Conservation (phyloP, 1,284 basidiomycete species). For the Pyrrhoderma lamaoense region DNA sequence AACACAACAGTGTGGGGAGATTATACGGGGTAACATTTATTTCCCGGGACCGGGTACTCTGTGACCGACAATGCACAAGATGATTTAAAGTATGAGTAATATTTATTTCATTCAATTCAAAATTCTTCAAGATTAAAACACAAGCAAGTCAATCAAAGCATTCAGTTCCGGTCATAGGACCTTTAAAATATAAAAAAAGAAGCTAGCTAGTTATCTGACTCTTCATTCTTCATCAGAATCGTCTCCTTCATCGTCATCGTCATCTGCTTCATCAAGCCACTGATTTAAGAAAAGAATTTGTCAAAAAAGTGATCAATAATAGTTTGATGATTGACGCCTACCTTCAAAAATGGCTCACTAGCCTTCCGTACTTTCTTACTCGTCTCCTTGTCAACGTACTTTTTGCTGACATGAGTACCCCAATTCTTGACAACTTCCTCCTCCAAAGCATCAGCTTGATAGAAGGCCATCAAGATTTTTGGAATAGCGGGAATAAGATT, state of each 20-base stretch:
- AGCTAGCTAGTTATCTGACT: too few species aligned
- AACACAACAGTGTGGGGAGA: background rate
- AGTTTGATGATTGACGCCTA: slow-evolving; percentile 22
- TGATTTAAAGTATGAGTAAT: too few species aligned
- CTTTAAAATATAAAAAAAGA: too few species aligned
- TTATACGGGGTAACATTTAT: too few species aligned
- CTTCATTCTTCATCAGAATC: slow-evolving; percentile 17
- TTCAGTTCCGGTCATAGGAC: too few species aligned
- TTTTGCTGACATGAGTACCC: slow-evolving; percentile 97
- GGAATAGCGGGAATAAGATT: slow-evolving; percentile 65
- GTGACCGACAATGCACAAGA: too few species aligned
- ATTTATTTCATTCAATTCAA: too few species aligned
- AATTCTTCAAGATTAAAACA: too few species aligned
- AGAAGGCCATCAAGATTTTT: slow-evolving; percentile 93
- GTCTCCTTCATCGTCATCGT: slow-evolving; percentile 36
- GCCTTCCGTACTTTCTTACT: slow-evolving; percentile 96
- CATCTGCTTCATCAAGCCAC: slow-evolving; percentile 38
- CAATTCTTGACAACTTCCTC: slow-evolving; percentile 89
- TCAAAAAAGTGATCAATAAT: slow-evolving; percentile 10
- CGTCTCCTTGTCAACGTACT: slow-evolving; percentile 94
- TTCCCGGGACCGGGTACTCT: too few species aligned
- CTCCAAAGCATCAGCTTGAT: slow-evolving; percentile 89
- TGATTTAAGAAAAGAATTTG: background rate
- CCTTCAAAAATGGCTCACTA: slow-evolving; percentile 89
- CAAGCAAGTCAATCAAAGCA: too few species aligned